phyloP scores from a whole-genome alignment of 2,329 filamentous ascomycete species.

The Pestalotiopsis sp. region DNA sequence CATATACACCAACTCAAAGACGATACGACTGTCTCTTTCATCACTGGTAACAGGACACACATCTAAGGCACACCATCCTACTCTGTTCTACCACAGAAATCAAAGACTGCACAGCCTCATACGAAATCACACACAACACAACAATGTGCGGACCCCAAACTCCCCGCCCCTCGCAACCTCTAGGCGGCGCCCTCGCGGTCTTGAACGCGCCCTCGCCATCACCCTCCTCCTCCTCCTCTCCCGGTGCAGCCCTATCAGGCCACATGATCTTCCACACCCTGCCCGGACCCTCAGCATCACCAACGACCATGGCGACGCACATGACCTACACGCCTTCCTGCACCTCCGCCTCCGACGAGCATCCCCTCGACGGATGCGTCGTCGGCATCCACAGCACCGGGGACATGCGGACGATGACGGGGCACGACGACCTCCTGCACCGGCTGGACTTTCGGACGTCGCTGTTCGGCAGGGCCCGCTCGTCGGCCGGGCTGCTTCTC shows the following conservation, averaged over 20 bases:
- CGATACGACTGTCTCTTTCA: too few relatives aligned
- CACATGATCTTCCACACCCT: background rate
- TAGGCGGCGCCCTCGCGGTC: constrained; percentile 11
- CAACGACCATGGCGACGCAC: background rate
- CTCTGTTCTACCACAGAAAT: too few relatives aligned
- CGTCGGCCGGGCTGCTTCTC: background rate
- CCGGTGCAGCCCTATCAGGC: background rate
- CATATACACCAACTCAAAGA: background rate
- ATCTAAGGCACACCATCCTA: too few relatives aligned
- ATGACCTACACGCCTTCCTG: background rate
- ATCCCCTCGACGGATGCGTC: background rate
- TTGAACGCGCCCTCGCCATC: background rate
- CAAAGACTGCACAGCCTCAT: too few relatives aligned
- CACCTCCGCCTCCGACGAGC: too few relatives aligned
- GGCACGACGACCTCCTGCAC: background rate
- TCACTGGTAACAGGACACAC: too few relatives aligned
- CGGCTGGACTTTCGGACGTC: constrained; percentile 1
- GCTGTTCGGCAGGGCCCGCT: background rate
- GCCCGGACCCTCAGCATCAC: background rate
- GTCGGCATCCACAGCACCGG: constrained; percentile 2
- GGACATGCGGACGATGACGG: background rate
- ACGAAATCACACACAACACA: background rate
- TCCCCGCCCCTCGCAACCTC: background rate
- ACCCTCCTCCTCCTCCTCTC: background rate
- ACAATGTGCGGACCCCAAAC: constrained; percentile 10